Conservation (phyloP, 2,329 filamentous ascomycete species). For the Oidium heveae region DNA sequence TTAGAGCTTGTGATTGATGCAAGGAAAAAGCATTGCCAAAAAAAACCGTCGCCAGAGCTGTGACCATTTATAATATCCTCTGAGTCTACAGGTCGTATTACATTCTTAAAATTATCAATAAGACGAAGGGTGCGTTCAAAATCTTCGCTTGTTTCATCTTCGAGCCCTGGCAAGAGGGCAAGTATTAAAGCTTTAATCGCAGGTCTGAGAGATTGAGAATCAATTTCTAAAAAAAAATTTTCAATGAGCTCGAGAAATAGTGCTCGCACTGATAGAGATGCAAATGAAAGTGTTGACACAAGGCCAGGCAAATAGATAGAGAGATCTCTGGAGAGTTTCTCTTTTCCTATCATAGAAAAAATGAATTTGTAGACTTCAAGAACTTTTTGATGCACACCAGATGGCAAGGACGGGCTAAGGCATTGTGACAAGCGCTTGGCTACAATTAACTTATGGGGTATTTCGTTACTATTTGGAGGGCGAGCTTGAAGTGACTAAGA, state of each 20-base stretch:
- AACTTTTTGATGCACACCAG: conserved; percentile 91
- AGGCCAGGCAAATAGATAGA: conserved; percentile 75
- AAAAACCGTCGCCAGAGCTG: conserved; percentile 54
- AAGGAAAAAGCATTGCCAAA: conserved; percentile 95
- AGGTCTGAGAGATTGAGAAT: conserved; percentile 48
- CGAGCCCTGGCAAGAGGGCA: conserved; percentile 68
- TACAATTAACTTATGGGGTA: conserved; percentile 63
- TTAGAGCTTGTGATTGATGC: conserved; percentile 76
- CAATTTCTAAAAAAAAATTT: conserved; percentile 47
- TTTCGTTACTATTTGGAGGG: conserved; percentile 39
- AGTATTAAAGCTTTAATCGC: conserved; percentile 78
- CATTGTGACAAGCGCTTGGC: conserved; percentile 88
- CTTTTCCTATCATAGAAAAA: conserved; percentile 62
- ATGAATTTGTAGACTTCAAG: conserved; percentile 82
- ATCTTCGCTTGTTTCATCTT: conserved; percentile 92
- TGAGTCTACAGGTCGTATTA: conserved; percentile 29
- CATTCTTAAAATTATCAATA: conserved; percentile 49
- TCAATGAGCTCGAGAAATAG: conserved; percentile 69
- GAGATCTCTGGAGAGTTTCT: conserved; percentile 59
- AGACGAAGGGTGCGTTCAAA: conserved; percentile 71
- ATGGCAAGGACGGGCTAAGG: conserved; percentile 74
- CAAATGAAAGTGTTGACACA: conserved; percentile 74
- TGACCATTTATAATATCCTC: conserved; percentile 25
- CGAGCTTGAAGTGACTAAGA: conserved; percentile 68
- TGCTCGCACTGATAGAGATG: conserved; percentile 71